A percentile compares a stretch with the other conserved stretches of the same genome.
phyloP scores from a whole-genome alignment of 495 filamentous ascomycete genomes.

The Penicillium angulare region DNA sequence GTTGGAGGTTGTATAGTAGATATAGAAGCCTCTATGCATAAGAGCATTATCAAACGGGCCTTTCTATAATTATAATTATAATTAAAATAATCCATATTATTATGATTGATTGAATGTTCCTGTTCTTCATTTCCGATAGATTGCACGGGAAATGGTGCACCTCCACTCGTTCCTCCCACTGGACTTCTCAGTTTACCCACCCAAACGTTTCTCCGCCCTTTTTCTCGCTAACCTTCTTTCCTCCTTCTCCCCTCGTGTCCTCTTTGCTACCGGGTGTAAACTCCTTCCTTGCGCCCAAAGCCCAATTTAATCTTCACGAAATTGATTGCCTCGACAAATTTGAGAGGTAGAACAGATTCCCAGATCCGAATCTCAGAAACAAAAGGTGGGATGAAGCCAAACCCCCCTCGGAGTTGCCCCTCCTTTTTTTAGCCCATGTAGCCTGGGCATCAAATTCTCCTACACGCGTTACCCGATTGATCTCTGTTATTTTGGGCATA shows the following conservation, averaged over 20 bases:
- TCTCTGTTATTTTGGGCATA: no score
- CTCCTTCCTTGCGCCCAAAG: background rate
- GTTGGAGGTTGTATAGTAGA: no score
- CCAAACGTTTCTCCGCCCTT: slow-evolving; percentile 8
- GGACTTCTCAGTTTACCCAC: slow-evolving; percentile 5
- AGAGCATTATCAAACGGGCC: no score
- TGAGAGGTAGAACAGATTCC: background rate
- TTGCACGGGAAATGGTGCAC: background rate
- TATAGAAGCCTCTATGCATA: no score
- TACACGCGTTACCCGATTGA: slow-evolving; percentile 20
- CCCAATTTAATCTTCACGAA: no score
- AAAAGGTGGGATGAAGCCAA: slow-evolving; percentile 17
- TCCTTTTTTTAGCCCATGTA: slow-evolving; percentile 13
- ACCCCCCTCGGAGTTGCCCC: slow-evolving; percentile 14
- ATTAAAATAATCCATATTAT: no score
- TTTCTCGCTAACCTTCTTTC: slow-evolving; percentile 15
- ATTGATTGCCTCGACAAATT: no score
- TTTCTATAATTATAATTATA: no score
- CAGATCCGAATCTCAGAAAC: background rate
- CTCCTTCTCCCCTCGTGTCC: slow-evolving; percentile 5
- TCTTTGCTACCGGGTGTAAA: background rate
- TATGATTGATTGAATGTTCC: no score
- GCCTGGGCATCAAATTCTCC: background rate
- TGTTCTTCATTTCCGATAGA: background rate
- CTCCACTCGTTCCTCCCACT: slow-evolving; percentile 7